phyloP scores from a whole-genome alignment of 2,329 filamentous ascomycete species.

The Grosmannia huntii region DNA sequence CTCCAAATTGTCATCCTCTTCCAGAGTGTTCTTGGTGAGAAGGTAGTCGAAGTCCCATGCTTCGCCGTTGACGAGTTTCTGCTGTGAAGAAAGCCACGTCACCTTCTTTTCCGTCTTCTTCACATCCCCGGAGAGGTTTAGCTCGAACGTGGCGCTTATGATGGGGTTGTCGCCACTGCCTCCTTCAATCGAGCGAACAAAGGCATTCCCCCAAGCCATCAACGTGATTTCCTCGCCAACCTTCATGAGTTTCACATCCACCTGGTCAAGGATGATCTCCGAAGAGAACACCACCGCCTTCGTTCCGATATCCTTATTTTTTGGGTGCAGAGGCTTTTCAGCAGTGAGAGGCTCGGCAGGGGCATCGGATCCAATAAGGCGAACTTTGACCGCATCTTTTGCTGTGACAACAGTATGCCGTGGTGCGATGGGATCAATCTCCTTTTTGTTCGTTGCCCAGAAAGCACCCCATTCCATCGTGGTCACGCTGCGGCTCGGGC shows the following conservation, averaged over 20 bases:
- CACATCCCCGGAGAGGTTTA: slow-evolving; percentile 87
- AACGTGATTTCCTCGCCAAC: slow-evolving; percentile 84
- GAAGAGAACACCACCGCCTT: slow-evolving; percentile 76
- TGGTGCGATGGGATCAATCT: slow-evolving; percentile 64
- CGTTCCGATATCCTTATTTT: slow-evolving; percentile 71
- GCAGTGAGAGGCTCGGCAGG: slow-evolving; percentile 50
- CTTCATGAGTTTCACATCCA: slow-evolving; percentile 68
- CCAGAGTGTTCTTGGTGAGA: slow-evolving; percentile 87
- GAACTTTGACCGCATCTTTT: slow-evolving; percentile 59
- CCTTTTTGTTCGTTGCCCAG: slow-evolving; percentile 67
- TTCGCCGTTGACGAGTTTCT: slow-evolving; percentile 69
- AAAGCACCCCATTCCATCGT: slow-evolving; percentile 72
- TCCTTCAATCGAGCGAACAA: slow-evolving; percentile 54
- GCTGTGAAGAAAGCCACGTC: slow-evolving; percentile 74
- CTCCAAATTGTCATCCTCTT: slow-evolving; percentile 76
- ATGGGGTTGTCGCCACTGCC: slow-evolving; percentile 41
- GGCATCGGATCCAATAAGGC: slow-evolving; percentile 54
- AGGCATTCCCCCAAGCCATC: slow-evolving; percentile 92
- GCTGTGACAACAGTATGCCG: slow-evolving; percentile 61
- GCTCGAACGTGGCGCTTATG: slow-evolving; percentile 61
- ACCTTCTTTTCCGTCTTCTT: slow-evolving; percentile 96
- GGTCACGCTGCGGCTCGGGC: slow-evolving; percentile 71
- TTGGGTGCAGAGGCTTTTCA: slow-evolving; percentile 76
- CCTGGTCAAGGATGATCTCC: slow-evolving; percentile 72
- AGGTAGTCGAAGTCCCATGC: slow-evolving; percentile 93